Conservation (phyloP, 2,329 filamentous ascomycete genomes). For the Colletotrichum tropicale region DNA sequence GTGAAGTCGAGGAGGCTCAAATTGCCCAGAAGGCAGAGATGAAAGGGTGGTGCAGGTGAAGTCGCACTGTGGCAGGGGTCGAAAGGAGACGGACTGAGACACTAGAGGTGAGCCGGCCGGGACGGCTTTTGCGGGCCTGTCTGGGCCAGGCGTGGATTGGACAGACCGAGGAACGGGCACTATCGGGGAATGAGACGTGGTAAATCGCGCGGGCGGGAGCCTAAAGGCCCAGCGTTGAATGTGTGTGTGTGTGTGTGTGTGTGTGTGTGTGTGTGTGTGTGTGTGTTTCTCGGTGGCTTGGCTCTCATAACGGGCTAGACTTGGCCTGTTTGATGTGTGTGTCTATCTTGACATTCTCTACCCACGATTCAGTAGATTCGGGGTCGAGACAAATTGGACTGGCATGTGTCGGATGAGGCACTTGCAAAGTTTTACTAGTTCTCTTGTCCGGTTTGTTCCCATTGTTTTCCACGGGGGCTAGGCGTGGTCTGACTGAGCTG, state of each 20-base stretch:
- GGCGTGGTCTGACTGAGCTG: neutral
- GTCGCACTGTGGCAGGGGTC: constrained; percentile 6
- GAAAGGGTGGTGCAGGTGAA: constrained; percentile 7
- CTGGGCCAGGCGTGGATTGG: neutral
- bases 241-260: neutral
- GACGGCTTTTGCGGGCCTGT: neutral
- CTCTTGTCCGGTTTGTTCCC: neutral
- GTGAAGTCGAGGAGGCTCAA: neutral
- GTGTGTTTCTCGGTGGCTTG: constrained; percentile 2
- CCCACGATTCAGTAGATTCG: neutral
- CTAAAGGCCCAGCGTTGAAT: neutral
- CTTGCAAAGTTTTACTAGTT: neutral
- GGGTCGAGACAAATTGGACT: neutral
- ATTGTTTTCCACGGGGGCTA: neutral
- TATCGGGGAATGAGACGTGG: neutral
- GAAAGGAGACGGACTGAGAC: constrained; percentile 1
- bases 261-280: neutral
- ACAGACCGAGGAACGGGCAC: neutral
- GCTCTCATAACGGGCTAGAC: neutral
- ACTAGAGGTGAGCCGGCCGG: neutral
- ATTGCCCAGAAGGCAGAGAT: neutral
- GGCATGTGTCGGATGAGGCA: constrained; percentile 14
- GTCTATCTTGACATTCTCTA: neutral
- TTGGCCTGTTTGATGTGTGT: neutral
- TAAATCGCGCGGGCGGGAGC: neutral